Evolutionary conservation across 73 alveolate species (phyloP).

Genomic region (Diophrys appendiculata): DNA sequence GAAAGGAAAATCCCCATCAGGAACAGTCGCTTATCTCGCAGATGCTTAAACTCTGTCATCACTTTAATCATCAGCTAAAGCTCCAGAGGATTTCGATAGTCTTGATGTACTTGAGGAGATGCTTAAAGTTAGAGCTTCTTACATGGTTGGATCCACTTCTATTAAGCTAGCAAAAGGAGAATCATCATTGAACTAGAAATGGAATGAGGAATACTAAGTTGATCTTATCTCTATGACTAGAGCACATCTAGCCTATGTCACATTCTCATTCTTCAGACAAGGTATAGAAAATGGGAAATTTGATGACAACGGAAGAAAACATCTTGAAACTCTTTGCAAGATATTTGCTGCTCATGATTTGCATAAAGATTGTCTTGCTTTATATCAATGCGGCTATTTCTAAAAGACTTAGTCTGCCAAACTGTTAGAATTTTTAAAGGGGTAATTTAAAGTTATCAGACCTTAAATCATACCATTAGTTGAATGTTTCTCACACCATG

Average conservation of each 20-base stretch:
- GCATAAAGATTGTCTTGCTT: conserved; percentile 20
- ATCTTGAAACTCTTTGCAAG: conserved; percentile 22
- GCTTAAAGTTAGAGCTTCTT: conserved; percentile 54
- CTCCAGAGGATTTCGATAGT: conserved; percentile 26
- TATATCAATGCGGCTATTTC: conserved; percentile 57
- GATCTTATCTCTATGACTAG: conserved; percentile 35
- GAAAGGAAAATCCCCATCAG: conserved; percentile 44
- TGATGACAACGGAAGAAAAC: conserved; percentile 7
- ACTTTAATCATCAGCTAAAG: background rate
- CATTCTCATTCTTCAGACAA: conserved; percentile 37
- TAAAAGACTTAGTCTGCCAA: conserved; percentile 17
- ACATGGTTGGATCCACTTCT: conserved; percentile 13
- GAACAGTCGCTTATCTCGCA: conserved; percentile 43
- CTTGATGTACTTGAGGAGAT: conserved; percentile 31
- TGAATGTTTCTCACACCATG: conserved; percentile 37
- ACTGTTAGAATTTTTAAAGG: conserved; percentile 31
- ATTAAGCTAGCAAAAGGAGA: conserved; percentile 10
- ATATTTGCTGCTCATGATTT: conserved; percentile 33
- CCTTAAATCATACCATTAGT: conserved; percentile 42
- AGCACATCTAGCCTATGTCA: conserved; percentile 43
- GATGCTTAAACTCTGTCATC: conserved; percentile 3
- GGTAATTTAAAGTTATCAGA: conserved; percentile 19
- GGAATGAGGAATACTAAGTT: conserved; percentile 29
- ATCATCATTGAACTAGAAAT: conserved; percentile 22
- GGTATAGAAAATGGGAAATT: conserved; percentile 17